A percentile compares a stretch with the other conserved stretches of the same genome.
These are phyloP conservation scores for Coelastrella sp. DNA, from an alignment of 139 green algal species.

Conservation along the genomic window DNA sequence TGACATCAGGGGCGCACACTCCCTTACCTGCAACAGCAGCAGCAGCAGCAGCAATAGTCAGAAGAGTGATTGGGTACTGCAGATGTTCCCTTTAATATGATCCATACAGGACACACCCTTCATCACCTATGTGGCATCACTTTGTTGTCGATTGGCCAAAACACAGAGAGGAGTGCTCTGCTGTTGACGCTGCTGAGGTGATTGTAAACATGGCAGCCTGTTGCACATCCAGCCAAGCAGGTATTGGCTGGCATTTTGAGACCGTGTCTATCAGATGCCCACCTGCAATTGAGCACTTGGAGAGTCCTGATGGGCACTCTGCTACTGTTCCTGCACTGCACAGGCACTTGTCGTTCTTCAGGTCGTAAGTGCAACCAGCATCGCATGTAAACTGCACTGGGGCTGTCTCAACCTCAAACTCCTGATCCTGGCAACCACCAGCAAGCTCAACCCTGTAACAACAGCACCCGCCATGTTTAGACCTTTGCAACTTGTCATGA, in stretches of 20 bases:
- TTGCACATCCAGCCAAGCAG: no score
- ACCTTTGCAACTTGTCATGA: not conserved
- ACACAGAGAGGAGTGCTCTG: no score
- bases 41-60: not conserved
- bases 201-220: no score
- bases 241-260: no score
- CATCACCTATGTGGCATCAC: no score
- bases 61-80: no score
- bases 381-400: not conserved
- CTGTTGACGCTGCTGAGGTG: no score
- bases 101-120: no score
- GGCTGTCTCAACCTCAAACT: not conserved
- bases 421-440: not conserved
- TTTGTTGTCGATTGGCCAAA: no score
- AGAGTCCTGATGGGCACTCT: not conserved
- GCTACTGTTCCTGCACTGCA: not conserved
- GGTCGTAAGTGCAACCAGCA: not conserved
- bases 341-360: slow-evolving; percentile 26
- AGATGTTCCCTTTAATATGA: no score
- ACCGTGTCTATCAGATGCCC: not conserved
- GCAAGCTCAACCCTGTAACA: not conserved
- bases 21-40: slow-evolving; percentile 5
- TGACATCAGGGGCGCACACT: not conserved
- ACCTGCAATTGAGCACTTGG: slow-evolving; percentile 11
- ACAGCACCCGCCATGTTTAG: not conserved